A percentile compares a stretch with the other conserved stretches of the same genome.
These are phyloP conservation scores for Penicillium paneum DNA, from an alignment of 2,329 filamentous ascomycete species.

Conservation along the genomic window DNA sequence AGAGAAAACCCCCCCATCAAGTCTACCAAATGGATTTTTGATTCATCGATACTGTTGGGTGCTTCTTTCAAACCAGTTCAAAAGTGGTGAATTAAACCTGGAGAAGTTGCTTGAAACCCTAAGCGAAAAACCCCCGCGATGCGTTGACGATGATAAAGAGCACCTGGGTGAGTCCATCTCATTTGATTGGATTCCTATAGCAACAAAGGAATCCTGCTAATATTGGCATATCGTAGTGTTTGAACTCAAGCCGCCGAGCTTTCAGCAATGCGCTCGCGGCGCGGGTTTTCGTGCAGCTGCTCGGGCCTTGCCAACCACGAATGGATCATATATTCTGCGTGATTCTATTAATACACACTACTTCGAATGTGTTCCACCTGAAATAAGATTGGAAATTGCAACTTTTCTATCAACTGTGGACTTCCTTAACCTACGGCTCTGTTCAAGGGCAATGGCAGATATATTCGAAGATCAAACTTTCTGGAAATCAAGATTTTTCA, in stretches of 20 bases:
- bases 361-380: neutral
- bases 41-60: neutral
- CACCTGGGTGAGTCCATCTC: neutral
- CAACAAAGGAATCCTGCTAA: neutral
- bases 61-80: neutral
- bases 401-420: neutral
- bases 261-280: neutral
- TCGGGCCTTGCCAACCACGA: neutral
- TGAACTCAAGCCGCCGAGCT: neutral
- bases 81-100: neutral
- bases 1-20: neutral
- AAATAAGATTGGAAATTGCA: neutral
- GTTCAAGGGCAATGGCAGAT: neutral
- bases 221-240: neutral
- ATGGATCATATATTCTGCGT: neutral
- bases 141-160: neutral
- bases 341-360: neutral
- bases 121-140: neutral
- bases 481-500: neutral
- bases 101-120: neutral
- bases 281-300: neutral
- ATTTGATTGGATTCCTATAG: neutral
- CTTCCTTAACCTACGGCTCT: neutral
- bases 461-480: neutral
- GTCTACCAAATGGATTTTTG: neutral